These are phyloP conservation scores for Fusarium nanum DNA, from an alignment of 2,329 filamentous ascomycete species.

Conservation along the genomic window DNA sequence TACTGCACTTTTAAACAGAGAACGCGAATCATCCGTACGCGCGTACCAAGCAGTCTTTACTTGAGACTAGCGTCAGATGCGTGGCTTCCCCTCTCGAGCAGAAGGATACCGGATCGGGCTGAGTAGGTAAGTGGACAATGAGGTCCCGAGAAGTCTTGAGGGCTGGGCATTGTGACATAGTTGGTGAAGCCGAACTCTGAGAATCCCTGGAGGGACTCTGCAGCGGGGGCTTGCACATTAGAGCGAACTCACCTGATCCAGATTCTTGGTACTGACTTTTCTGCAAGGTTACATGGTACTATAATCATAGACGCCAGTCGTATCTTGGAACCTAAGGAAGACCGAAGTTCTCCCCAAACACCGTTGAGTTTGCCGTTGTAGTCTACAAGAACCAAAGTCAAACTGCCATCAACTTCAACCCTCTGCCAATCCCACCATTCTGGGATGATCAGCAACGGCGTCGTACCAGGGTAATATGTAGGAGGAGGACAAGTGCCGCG, in stretches of 20 bases:
- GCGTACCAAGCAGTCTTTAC: background rate
- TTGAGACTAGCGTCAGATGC: conserved; percentile 3
- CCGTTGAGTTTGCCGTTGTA: background rate
- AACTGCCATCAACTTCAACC: background rate
- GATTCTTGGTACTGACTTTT: background rate
- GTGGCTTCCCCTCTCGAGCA: background rate
- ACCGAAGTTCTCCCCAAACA: background rate
- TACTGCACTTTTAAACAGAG: background rate
- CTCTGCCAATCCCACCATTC: background rate
- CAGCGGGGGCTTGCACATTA: background rate
- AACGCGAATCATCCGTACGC: conserved; percentile 4
- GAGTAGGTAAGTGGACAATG: background rate
- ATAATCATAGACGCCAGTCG: background rate
- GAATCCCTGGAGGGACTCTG: background rate
- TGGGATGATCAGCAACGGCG: background rate
- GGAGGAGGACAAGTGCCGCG: background rate
- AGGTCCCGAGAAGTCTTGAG: background rate
- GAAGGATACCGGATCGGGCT: conserved; percentile 11
- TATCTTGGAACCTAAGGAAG: background rate
- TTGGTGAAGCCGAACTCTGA: background rate
- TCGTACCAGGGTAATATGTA: background rate
- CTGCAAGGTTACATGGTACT: background rate
- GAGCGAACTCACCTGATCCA: background rate
- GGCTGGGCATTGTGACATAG: background rate
- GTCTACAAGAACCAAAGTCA: background rate